These are phyloP conservation scores for Lablab purpureus DNA, from an alignment of 306 rosid genomes.

Conservation along the genomic window DNA sequence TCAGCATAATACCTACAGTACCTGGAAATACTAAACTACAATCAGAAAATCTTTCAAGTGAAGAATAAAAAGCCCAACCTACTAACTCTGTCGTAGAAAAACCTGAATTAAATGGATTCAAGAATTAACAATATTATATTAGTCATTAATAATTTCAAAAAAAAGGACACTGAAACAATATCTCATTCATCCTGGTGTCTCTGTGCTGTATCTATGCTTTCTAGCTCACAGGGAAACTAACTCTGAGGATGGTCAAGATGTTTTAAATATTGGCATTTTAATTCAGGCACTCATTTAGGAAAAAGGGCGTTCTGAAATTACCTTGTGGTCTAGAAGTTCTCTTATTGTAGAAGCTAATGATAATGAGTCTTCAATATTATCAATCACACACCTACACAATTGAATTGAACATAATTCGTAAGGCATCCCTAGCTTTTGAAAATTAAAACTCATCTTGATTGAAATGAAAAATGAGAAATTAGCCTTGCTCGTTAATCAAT, in stretches of 20 bases:
- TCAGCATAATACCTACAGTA: conserved; percentile 27
- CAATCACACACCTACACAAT: conserved; percentile 56
- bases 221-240: conserved; percentile 6
- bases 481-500: conserved; percentile 32
- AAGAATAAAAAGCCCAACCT: conserved; percentile 25
- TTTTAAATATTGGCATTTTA: conserved; percentile 9
- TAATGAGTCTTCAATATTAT: conserved; percentile 55
- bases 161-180: background rate
- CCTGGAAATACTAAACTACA: conserved; percentile 35
- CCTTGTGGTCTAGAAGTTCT: conserved; percentile 73
- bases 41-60: conserved; percentile 28
- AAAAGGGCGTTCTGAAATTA: conserved; percentile 48
- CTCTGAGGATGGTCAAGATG: conserved; percentile 15
- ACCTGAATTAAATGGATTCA: conserved; percentile 12
- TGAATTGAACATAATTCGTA: conserved; percentile 48
- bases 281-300: conserved; percentile 31
- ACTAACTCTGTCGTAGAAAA: conserved; percentile 7
- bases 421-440: conserved; percentile 44
- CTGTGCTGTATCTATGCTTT: background rate
- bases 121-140: background rate
- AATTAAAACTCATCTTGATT: conserved; percentile 24
- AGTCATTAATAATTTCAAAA: background rate
- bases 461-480: conserved; percentile 44
- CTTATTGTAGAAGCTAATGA: conserved; percentile 68
- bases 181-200: background rate